phyloP scores from a whole-genome alignment of 495 filamentous ascomycete species.

The Penicillium mononematosum region DNA sequence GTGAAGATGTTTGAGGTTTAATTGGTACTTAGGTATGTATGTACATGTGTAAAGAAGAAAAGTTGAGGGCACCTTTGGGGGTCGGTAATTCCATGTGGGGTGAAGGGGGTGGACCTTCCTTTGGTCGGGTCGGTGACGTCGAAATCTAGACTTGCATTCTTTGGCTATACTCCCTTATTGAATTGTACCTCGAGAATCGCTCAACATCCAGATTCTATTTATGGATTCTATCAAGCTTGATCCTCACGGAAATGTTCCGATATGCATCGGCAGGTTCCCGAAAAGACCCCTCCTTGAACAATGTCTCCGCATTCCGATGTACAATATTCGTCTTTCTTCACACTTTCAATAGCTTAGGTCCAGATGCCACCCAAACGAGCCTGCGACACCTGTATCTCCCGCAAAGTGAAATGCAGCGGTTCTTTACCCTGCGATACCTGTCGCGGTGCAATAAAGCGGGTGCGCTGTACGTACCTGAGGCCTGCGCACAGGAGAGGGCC shows the following conservation, averaged over 20 bases:
- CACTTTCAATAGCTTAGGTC: neutral
- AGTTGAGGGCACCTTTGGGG: neutral
- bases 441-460: constrained; percentile 17
- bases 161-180: no score
- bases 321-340: neutral
- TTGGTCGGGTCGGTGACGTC: neutral
- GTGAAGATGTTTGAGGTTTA: neutral
- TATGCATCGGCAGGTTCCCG: constrained; percentile 8
- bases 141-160: neutral
- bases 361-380: constrained; percentile 32
- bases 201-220: neutral
- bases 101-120: constrained; percentile 22
- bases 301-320: constrained; percentile 10
- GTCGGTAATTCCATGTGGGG: constrained; percentile 1
- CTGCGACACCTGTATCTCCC: constrained; percentile 33
- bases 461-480: constrained; percentile 32
- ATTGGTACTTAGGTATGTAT: neutral
- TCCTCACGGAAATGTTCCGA: neutral
- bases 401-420: constrained; percentile 37
- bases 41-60: neutral
- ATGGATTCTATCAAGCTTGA: neutral
- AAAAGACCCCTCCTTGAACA: neutral
- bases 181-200: neutral
- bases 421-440: constrained; percentile 35
- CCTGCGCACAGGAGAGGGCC: constrained; percentile 32